Evolutionary conservation across 345 rosid species (phyloP).

Genomic region (Arabis alpina): DNA sequence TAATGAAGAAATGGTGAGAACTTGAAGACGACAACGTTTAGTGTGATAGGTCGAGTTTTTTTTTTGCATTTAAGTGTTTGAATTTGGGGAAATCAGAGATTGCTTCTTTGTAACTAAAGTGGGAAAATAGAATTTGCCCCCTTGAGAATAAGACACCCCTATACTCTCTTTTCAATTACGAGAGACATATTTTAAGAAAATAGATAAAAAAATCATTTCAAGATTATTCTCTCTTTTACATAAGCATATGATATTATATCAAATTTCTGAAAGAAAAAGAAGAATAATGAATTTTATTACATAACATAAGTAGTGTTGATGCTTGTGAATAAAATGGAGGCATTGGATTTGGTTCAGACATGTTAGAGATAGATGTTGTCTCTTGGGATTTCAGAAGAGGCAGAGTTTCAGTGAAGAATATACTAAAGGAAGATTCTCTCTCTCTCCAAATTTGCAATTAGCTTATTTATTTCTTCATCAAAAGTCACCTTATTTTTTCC

Average conservation of each 20-base stretch:
- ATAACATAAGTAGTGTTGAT: neutral
- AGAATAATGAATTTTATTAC: neutral
- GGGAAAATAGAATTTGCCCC: slow-evolving; percentile 30
- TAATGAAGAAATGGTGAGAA: slow-evolving; percentile 34
- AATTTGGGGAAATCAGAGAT: slow-evolving; percentile 28
- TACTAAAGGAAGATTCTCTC: slow-evolving; percentile 30
- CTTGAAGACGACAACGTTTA: slow-evolving; percentile 11
- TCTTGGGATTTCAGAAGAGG: slow-evolving; percentile 38
- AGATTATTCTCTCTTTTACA: neutral
- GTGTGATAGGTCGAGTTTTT: slow-evolving; percentile 38
- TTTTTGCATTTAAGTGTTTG: slow-evolving; percentile 19
- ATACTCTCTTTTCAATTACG: slow-evolving; percentile 23
- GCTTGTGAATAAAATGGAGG: neutral
- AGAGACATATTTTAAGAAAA: slow-evolving; percentile 6
- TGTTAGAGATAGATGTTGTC: slow-evolving; percentile 14
- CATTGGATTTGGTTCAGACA: slow-evolving; percentile 23
- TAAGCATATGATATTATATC: neutral
- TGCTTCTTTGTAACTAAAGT: slow-evolving; percentile 41
- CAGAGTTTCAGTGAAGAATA: slow-evolving; percentile 23
- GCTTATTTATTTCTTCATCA: slow-evolving; percentile 4
- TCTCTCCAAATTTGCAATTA: slow-evolving; percentile 22
- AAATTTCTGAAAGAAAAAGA: neutral
- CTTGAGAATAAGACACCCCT: slow-evolving; percentile 33
- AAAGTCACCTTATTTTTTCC: slow-evolving; percentile 14
- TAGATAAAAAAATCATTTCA: slow-evolving; percentile 10